A percentile compares a stretch with the other conserved stretches of the same genome.
phyloP scores from a whole-genome alignment of 2,329 filamentous ascomycete species.

The Nigrospora oryzae region DNA sequence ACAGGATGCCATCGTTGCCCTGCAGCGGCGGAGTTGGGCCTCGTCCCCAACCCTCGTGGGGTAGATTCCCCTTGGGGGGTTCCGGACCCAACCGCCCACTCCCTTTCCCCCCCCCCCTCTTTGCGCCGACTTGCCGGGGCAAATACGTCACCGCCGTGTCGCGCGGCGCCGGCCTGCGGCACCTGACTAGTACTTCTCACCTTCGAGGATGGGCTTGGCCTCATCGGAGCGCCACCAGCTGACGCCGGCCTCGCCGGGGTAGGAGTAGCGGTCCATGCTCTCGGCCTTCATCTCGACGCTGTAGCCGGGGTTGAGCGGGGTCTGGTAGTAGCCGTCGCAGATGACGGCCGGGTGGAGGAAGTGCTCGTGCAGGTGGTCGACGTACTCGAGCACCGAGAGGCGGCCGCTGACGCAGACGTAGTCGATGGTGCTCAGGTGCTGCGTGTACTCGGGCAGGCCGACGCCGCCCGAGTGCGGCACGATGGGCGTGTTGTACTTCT shows the following conservation, averaged over 20 bases:
- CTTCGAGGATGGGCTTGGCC: slow-evolving; percentile 66
- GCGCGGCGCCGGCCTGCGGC: neutral
- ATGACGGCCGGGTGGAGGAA: slow-evolving; percentile 77
- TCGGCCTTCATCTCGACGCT: slow-evolving; percentile 89
- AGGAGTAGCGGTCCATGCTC: slow-evolving; percentile 74
- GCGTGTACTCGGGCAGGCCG: slow-evolving; percentile 86
- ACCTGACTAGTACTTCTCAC: slow-evolving; percentile 39
- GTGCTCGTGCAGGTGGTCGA: slow-evolving; percentile 90
- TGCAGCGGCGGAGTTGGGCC: slow-evolving; percentile 11
- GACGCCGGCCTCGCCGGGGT: slow-evolving; percentile 66
- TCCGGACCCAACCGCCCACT: neutral
- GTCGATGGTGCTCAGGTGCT: slow-evolving; percentile 87
- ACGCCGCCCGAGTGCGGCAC: slow-evolving; percentile 88
- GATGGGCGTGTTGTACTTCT: slow-evolving; percentile 70
- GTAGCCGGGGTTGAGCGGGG: slow-evolving; percentile 75
- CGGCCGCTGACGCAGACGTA: slow-evolving; percentile 81
- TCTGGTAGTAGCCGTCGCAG: slow-evolving; percentile 80
- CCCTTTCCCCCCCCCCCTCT: slow-evolving; percentile 6
- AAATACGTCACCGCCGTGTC: no score
- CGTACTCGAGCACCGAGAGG: slow-evolving; percentile 78
- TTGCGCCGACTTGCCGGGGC: neutral
- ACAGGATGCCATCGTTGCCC: slow-evolving; percentile 24
- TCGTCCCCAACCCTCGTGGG: no score
- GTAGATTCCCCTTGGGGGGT: no score
- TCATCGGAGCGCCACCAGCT: slow-evolving; percentile 83